Evolutionary conservation across 306 rosid genomes (phyloP), one percentile per base, ranked within the genome.

Genomic region (Casuarina glauca): DNA sequence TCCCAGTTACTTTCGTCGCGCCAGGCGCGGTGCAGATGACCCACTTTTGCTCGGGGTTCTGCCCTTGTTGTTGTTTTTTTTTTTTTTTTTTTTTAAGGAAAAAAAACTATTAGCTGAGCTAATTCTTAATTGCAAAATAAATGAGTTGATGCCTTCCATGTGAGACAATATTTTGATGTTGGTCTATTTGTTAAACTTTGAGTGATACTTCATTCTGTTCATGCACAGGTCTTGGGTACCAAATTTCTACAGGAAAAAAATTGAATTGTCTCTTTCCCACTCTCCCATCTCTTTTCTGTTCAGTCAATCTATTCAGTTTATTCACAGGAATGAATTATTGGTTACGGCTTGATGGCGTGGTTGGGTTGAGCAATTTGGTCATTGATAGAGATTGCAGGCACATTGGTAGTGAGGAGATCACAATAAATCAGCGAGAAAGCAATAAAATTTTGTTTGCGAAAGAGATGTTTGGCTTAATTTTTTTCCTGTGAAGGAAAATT

Each of bases 1-100:
- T 88, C 98, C 97, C 81, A 20, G 26, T 20, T 20, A 20, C 26
- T 20, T 20, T 20, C 26, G 26, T 20, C 26, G 26, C 91, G 1
- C 87, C 90, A 5, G 93, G 86, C 20, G 89, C 82, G 4, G 84
- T 83, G 17, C 95, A 92, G 4, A 91, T 90, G 81, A 92, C 85
- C 26, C 88, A 78, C 17, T 88, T 89, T 11, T 76, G 80, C 26
- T 66, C 41, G 12, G 70, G 50, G 53, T 85, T 86, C 72, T 88
- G 0, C 96, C 89, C 44, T 90, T 86, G 43, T 20, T 20, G 26
- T 20, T 20, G 26, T 20, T 20, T 20, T 20, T 20, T 20, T 20
- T 20, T 20, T 20, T 20, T 20, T 20, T 20, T 20, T 20, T 20
- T 20, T 20, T 20, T 20, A 20, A 20, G 26, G 0, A 20, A 20